Evolutionary conservation across 352 stramenopile species (phyloP), one percentile per base, ranked within the genome.

Genomic region (Peronospora farinosa): DNA sequence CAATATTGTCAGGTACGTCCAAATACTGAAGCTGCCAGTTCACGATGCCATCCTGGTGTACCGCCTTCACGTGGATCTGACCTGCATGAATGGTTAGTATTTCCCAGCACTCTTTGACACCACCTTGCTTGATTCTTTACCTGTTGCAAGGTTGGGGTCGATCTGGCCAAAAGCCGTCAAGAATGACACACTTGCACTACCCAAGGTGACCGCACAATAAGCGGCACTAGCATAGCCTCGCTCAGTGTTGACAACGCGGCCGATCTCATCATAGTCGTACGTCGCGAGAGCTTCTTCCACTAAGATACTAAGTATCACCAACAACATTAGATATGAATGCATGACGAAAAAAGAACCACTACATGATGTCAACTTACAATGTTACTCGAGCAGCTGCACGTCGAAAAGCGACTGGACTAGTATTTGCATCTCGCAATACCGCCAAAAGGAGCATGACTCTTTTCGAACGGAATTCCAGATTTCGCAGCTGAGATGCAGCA

Each of bases 1-100:
- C 16, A 23, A 54, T 54, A 35, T 27, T 47, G 38, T 47, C 47
- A 30, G 47, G 47, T 7, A 54, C 47, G 13, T 54, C 47, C 3
- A 54, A 30, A 47, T 47, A 54, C 12, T 39, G 10, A 12, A 54
- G 28, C 15, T 54, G 27, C 47, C 38, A 54, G 13, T 30, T 37
- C 12, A n/a, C 41, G 11, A 19, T 7, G n/a, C 11, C n/a, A 10
- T 30, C 19, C 5, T 23, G 1, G 10, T 25, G 25, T 0, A 41
- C n/a, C 2, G 47, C 12, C 10, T 47, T 40, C 12, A 54, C 38
- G 17, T 41, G 37, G n/a, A 54, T 54, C 44, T 54, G 47, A 9
- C 47, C 47, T 54, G 23, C 17, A 11, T 35, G 11, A n/a, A 37
- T 37, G 11, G 12, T 37, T 37, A 37, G 31, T 37, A 8, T 6